Conservation (phyloP, 2,329 filamentous ascomycete genomes). For the Fusarium beomiforme region DNA sequence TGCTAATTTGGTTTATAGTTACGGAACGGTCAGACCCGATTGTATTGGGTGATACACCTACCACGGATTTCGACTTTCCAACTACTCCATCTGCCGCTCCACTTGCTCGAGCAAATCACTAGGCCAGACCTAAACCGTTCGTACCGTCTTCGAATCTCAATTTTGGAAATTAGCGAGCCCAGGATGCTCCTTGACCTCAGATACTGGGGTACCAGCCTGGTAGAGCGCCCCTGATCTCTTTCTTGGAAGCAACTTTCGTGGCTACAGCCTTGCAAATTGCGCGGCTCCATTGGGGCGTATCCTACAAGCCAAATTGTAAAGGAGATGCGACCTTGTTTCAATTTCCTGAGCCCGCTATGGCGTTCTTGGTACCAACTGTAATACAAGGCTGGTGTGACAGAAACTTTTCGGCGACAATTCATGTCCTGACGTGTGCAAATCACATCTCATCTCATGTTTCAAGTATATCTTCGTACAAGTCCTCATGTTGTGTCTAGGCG, state of each 20-base stretch:
- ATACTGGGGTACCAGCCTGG: not conserved
- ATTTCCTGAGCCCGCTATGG: no score
- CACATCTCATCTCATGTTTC: not conserved
- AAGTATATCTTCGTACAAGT: not conserved
- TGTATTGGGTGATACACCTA: no score
- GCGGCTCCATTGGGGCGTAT: no score
- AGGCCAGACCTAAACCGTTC: not conserved
- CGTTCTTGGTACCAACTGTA: rapidly evolving
- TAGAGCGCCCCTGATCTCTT: not conserved
- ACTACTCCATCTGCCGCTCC: not conserved
- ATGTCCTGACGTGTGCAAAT: not conserved
- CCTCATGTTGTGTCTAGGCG: not conserved
- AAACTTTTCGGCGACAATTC: no score
- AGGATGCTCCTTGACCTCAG: not conserved
- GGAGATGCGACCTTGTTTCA: not conserved
- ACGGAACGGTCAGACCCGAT: no score
- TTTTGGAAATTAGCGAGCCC: not conserved
- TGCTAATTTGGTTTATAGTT: no score
- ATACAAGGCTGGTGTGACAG: not conserved
- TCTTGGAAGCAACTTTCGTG: not conserved
- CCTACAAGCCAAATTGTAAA: no score
- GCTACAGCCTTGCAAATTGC: no score
- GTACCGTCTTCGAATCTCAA: not conserved
- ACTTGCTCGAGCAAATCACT: not conserved
- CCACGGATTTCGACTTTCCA: no score